Base-by-base conservation (phyloP, 495 filamentous ascomycete species). In the Neurospora discreta region DNA sequence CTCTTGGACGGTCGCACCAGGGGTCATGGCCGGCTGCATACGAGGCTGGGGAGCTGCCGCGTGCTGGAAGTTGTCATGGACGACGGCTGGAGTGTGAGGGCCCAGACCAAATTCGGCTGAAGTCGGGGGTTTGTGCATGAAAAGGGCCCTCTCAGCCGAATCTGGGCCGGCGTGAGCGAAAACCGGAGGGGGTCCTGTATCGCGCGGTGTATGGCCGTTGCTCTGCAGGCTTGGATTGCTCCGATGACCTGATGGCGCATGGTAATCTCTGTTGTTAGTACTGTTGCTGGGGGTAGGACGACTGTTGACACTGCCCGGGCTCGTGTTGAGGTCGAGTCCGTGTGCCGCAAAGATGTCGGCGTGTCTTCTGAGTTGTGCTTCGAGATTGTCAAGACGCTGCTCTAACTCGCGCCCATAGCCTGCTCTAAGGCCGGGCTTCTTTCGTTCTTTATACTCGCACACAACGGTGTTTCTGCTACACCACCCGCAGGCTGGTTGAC, bases 351-450 rank as follows among this genome's bases (percentile, higher is more conserved):
- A 70, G 60, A 84, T 84, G 77, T 86, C 82, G 58, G 83, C 82
- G 76, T 87, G 85, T 2, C 81, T 77, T 23, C 81, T 77, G n/a
- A 87, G 69, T 36, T 85, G 82, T 40, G 82, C 83, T 71, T 86
- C 85, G 16, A 88, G 81, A 78, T 84, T 82, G 75, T 88, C 87
- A 38, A 97, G 85, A 39, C 93, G 85, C 74, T 93, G 90, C 78
- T 97, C 93, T 44, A 97, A 82, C 81, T 97, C 93, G 71, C 93
- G 87, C 1, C 93, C 93, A 79, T 96, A 97, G 1, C 93, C 93
- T 68, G 93, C 93, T 72, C 92, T 83, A 68, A 95, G 82, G 1
- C 92, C 92, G 26, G 92, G 92, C 79, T 95, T 95, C 82, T 93
- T 95, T 23, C 92, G 87, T 76, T 93, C 91, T 77, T 90, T 93